Evolutionary conservation across 495 filamentous ascomycete species (phyloP).

Genomic region (Aspergillus leporis): DNA sequence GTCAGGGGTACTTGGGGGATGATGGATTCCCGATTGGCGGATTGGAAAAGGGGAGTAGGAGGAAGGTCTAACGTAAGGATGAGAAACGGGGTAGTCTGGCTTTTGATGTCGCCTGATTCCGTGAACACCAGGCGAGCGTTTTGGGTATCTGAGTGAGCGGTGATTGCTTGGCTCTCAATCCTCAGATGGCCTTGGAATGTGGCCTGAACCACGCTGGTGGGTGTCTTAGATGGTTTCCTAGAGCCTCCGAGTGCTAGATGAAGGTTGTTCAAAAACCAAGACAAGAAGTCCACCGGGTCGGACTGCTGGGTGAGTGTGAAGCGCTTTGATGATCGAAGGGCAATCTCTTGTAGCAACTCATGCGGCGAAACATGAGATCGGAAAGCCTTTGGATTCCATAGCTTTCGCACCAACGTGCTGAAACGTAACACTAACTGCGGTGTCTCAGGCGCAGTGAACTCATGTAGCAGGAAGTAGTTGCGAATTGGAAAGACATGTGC

Average conservation of each 20-base stretch:
- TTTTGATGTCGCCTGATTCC: conserved; percentile 79
- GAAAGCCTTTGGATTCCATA: conserved; percentile 98
- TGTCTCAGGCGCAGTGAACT: conserved; percentile 43
- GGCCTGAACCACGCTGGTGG: conserved; percentile 75
- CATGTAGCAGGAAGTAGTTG: conserved; percentile 88
- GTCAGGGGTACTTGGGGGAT: conserved; percentile 94
- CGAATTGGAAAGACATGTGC: conserved; percentile 87
- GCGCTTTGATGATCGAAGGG: conserved; percentile 82
- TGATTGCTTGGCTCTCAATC: conserved; percentile 92
- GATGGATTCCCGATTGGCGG: conserved; percentile 85
- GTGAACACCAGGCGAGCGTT: conserved; percentile 91
- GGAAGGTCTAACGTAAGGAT: conserved; percentile 93
- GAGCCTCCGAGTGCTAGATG: conserved; percentile 89
- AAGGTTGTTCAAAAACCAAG: conserved; percentile 95
- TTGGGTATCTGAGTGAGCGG: conserved; percentile 78
- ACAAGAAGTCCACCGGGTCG: conserved; percentile 93
- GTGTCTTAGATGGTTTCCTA: conserved; percentile 70
- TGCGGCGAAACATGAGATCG: conserved; percentile 96
- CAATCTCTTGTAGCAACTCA: conserved; percentile 93
- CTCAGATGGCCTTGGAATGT: conserved; percentile 92
- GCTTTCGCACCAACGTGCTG: conserved; percentile 88
- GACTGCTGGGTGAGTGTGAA: conserved; percentile 91
- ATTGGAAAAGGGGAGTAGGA: conserved; percentile 93
- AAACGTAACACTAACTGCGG: conserved; percentile 73
- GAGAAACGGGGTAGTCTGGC: conserved; percentile 74